Base-by-base conservation (phyloP, 2,329 filamentous ascomycete species). In the Sporothrix phasma region DNA sequence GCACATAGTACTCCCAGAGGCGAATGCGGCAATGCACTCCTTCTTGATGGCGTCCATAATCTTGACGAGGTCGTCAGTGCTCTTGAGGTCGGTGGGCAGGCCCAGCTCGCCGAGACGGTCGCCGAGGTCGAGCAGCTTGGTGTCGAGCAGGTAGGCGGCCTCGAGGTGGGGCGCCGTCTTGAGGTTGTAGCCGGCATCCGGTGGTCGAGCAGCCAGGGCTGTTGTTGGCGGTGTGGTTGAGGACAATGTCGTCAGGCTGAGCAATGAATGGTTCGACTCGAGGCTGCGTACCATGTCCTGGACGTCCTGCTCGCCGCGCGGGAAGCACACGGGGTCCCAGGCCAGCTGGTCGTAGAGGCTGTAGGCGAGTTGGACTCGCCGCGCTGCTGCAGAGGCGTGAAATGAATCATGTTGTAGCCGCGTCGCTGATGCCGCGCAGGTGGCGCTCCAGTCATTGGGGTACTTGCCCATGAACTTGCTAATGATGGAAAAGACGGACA, bases 331-430 rank as follows among this genome's bases (percentile, higher is more conserved):
- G 5, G 87, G 83, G 73, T 99, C 95, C 80, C 95, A 99, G 51
- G 82, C 81, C 24, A 95, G 81, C 77, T 99, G 95, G 71, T 99
- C 90, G 74, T 89, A 96, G 70, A 99, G 84, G 74, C 94, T 99
- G 80, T 97, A 99, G 0, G 94, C 1, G 94, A 99, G 73, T 99
- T 96, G 61, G 94, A 99, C 51, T 81, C 82, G 64, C 94, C 94
- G 66, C 94, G 87, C 65, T 88, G 82, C 81, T 96, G 94, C 69
- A 99, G 80, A 10, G 94, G 94, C 1, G 94, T 97, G 75, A 99
- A 99, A 75, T 99, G 94, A 66, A 99, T 86, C 92, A 97, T 97
- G 77, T 99, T 99, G 81, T 99, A 99, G 53, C 92, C 92, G 66
- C 94, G 71, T 89, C 85, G 73, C 90, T 89, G 73, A 99, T 96